phyloP scores from a whole-genome alignment of 2,329 filamentous ascomycete genomes.

The Fusarium sp. region DNA sequence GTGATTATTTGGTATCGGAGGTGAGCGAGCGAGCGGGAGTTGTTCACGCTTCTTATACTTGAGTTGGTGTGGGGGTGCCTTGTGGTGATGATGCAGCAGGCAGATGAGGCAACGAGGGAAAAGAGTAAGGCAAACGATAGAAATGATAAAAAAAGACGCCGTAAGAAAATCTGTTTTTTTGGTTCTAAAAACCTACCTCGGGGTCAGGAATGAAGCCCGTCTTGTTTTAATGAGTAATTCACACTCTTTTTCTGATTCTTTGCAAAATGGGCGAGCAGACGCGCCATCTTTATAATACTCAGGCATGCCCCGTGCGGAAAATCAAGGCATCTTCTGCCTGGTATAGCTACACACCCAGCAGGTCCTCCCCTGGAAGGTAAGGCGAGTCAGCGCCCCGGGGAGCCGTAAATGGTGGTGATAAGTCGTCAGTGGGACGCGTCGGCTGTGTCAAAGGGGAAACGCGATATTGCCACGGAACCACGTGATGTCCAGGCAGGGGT shows the following conservation, averaged over 20 bases:
- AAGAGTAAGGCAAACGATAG: slow-evolving; percentile 18
- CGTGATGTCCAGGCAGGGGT: slow-evolving; percentile 25
- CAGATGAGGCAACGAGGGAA: slow-evolving; percentile 11
- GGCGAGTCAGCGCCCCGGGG: slow-evolving; percentile 32
- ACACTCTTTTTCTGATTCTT: slow-evolving; percentile 32
- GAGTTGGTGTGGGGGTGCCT: background rate
- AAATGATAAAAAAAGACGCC: slow-evolving; percentile 17
- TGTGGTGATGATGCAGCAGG: slow-evolving; percentile 18
- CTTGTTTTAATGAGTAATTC: background rate
- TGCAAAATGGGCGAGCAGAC: slow-evolving; percentile 8
- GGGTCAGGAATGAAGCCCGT: slow-evolving; percentile 36
- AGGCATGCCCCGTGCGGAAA: slow-evolving; percentile 38
- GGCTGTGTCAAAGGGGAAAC: background rate
- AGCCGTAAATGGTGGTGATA: slow-evolving; percentile 31
- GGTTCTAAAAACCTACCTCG: slow-evolving; percentile 46
- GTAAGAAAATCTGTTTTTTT: slow-evolving; percentile 20
- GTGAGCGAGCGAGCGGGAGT: background rate
- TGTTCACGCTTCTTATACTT: slow-evolving; percentile 22
- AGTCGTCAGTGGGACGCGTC: slow-evolving; percentile 33
- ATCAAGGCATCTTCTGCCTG: slow-evolving; percentile 32
- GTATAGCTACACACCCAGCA: slow-evolving; percentile 33
- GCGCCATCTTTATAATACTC: slow-evolving; percentile 42
- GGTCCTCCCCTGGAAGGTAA: slow-evolving; percentile 27
- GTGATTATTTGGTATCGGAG: background rate
- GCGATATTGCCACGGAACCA: slow-evolving; percentile 24